These are phyloP conservation scores for Pelomyxa schiedti DNA, from an alignment of 78 protist genomes.

Conservation along the genomic window DNA sequence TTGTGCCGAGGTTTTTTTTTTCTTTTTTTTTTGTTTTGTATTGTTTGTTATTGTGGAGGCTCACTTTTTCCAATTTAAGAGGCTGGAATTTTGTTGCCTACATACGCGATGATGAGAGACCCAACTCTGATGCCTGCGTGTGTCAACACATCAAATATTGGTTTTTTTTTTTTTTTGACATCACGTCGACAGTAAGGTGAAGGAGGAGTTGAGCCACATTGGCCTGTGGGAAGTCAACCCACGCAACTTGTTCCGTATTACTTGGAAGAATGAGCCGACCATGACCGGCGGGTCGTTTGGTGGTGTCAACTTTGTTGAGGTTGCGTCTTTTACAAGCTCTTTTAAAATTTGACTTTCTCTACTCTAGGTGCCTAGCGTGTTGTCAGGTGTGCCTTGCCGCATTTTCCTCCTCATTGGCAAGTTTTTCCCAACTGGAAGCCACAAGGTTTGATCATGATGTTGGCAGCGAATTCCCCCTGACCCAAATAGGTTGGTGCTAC, in stretches of 20 bases:
- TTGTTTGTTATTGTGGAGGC: too few relatives aligned
- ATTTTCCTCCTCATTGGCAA: background rate
- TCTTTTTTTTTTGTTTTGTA: too few relatives aligned
- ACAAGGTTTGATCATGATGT: too few relatives aligned
- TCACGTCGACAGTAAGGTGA: background rate
- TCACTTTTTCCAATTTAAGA: too few relatives aligned
- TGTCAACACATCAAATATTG: background rate
- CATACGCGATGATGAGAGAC: background rate
- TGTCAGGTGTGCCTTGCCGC: background rate
- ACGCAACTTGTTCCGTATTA: background rate
- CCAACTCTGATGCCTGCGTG: background rate
- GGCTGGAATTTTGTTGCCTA: background rate
- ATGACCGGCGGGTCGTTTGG: background rate
- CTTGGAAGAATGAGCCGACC: background rate
- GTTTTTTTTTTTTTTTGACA: background rate
- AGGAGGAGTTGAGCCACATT: background rate
- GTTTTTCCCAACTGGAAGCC: background rate
- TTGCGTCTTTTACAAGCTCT: too few relatives aligned
- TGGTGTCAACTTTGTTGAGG: background rate
- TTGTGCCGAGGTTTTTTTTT: too few relatives aligned
- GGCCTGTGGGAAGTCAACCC: background rate
- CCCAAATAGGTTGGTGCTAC: background rate
- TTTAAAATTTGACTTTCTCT: too few relatives aligned
- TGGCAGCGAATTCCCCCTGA: too few relatives aligned
- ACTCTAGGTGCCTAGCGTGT: background rate